Base-by-base conservation (phyloP, 768 basidiomycete genomes). In the Neoboletus brunneissimus region DNA sequence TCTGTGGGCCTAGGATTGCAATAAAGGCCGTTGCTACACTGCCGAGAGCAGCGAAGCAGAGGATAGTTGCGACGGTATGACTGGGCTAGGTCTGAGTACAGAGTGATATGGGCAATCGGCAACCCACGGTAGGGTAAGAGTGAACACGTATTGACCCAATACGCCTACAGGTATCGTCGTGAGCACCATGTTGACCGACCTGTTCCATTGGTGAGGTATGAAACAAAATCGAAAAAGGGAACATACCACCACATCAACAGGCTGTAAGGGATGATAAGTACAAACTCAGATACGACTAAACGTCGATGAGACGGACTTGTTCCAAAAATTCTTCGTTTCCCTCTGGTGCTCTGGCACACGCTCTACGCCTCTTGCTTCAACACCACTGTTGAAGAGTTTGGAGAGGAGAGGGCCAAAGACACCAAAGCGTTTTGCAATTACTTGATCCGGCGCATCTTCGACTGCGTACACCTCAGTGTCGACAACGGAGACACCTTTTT, bases 291-390 rank as follows among this genome's bases (percentile, higher is more conserved):
- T 16, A 12, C 13, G 34, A 56, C 13, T 8, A 29, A n/a, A n/a
- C n/a, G n/a, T n/a, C n/a, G 38, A 56, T 12, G 34, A 41, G 12
- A 71, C 73, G 43, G 49, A 75, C 76, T 77, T 77, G 62, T 78
- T 78, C 75, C 77, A 78, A 15, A 72, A 61, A 56, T 79, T 75
- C 55, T 77, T 78, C 2, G 58, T 68, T 53, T 77, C 74, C 57
- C 79, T 62, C 66, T 80, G 75, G 54, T 76, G 65, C 63, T 83
- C 82, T 15, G 78, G 79, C 0, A 82, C 77, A 12, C 81, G 77
- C 59, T 82, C 82, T 7, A 83, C 77, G 20, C 82, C 82, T 65
- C 79, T 69, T 7, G 80, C 80, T 65, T 83, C 82, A n/a, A 83
- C 77, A 48, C 80, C 81, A 51, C 69, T 76, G 13, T 72, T 67